Percentiles rank a stretch among this genome's conserved stretches.
These are phyloP conservation scores for Trametopsis cervina DNA, from an alignment of 768 basidiomycete genomes.

Conservation along the genomic window DNA sequence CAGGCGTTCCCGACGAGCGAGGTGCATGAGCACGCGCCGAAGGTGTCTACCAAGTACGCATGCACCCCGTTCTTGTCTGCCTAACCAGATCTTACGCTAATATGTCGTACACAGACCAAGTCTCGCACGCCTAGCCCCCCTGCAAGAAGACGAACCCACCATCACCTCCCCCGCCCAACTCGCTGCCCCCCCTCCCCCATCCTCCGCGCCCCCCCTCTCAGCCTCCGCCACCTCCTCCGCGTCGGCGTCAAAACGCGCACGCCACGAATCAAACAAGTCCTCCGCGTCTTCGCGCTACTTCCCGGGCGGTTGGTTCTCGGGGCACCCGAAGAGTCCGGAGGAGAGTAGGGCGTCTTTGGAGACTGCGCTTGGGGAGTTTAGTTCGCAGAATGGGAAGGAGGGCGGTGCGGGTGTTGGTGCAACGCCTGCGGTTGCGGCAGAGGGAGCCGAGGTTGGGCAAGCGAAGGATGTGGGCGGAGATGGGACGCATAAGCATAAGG, in stretches of 20 bases:
- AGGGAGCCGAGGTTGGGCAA: no score
- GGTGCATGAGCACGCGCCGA: slow-evolving; percentile 12
- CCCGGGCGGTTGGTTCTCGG: slow-evolving; percentile 45
- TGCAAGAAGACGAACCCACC: slow-evolving; percentile 18
- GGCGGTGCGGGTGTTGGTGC: slow-evolving; percentile 17
- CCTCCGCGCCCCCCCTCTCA: no score
- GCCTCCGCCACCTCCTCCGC: slow-evolving; percentile 13
- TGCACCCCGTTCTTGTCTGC: background rate
- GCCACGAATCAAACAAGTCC: slow-evolving; percentile 49
- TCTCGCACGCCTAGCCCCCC: slow-evolving; percentile 17
- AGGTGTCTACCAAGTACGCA: slow-evolving; percentile 11
- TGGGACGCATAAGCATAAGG: slow-evolving; percentile 15
- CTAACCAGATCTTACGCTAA: background rate
- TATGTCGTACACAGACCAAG: slow-evolving; percentile 14
- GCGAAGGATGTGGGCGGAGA: no score
- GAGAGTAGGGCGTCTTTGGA: slow-evolving; percentile 43
- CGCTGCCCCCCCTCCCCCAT: no score
- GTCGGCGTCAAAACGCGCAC: slow-evolving; percentile 21
- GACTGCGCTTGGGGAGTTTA: slow-evolving; percentile 44
- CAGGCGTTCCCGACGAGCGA: slow-evolving; percentile 16
- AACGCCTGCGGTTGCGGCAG: slow-evolving; percentile 13
- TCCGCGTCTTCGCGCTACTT: slow-evolving; percentile 39
- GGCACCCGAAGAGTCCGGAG: slow-evolving; percentile 30
- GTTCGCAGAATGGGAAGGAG: slow-evolving; percentile 17
- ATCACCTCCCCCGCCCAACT: no score